Percentiles rank a stretch among this genome's conserved stretches.
Conservation (phyloP, 2,329 filamentous ascomycete species). For the Stachybotrys echinatus region DNA sequence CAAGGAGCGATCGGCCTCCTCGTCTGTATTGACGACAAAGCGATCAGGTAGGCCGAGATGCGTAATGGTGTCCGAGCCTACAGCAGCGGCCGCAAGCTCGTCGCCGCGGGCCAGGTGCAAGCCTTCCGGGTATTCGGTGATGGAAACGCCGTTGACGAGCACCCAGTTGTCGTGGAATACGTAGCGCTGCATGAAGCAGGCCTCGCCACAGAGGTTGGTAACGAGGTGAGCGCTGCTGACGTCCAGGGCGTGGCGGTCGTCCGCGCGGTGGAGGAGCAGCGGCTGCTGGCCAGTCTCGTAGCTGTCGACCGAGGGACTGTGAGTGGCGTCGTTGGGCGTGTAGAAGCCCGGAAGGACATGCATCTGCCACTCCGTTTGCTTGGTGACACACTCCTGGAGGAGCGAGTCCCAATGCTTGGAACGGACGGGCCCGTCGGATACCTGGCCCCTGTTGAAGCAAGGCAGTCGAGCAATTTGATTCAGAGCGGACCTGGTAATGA, state of each 20-base stretch:
- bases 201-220: slow-evolving; percentile 36
- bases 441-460: slow-evolving; percentile 23
- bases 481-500: slow-evolving; percentile 32
- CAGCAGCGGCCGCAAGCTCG: slow-evolving; percentile 7
- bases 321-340: slow-evolving; percentile 26
- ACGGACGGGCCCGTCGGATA: slow-evolving; percentile 7
- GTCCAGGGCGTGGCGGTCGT: slow-evolving; percentile 30
- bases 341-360: slow-evolving; percentile 38
- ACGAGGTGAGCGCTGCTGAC: slow-evolving; percentile 36
- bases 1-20: slow-evolving; percentile 19
- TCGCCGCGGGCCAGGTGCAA: slow-evolving; percentile 17
- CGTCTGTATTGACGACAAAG: slow-evolving; percentile 24
- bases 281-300: slow-evolving; percentile 36
- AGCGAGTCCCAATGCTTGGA: slow-evolving; percentile 33
- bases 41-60: slow-evolving; percentile 15
- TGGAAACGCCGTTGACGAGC: slow-evolving; percentile 40
- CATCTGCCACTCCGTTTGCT: slow-evolving; percentile 28
- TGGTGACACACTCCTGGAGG: slow-evolving; percentile 34
- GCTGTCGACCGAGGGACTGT: slow-evolving; percentile 19
- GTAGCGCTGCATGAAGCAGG: slow-evolving; percentile 42
- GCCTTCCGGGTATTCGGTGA: slow-evolving; percentile 35
- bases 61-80: slow-evolving; percentile 4
- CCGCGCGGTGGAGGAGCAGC: slow-evolving; percentile 33
- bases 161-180: slow-evolving; percentile 41
- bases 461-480: slow-evolving; percentile 26